Evolutionary conservation across 108 stramenopile genomes (phyloP).

Genomic region (Thalassiosira profunda): DNA sequence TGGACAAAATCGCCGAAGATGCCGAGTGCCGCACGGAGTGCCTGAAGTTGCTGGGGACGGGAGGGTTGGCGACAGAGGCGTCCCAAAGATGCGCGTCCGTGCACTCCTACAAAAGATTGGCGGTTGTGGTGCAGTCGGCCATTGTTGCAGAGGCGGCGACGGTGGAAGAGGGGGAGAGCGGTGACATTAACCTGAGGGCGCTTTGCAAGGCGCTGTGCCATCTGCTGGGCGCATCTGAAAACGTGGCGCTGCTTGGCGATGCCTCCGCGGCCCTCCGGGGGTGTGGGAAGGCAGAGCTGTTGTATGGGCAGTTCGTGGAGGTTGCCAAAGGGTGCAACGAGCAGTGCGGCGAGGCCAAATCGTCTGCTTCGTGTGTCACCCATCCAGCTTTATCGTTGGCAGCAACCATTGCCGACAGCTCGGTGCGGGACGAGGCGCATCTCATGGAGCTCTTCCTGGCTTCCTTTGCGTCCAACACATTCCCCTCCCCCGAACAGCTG

Average conservation of each 20-base stretch:
- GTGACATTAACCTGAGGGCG: not conserved
- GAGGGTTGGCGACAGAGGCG: not conserved
- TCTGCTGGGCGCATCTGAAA: not conserved
- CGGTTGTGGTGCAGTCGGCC: not conserved
- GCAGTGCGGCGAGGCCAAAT: not conserved
- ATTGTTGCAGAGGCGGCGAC: not conserved
- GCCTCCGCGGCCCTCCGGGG: not conserved
- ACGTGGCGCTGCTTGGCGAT: not conserved
- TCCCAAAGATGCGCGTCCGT: not conserved
- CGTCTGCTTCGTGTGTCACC: too few relatives aligned
- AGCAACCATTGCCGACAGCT: not conserved
- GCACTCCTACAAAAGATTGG: not conserved
- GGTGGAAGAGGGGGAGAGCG: not conserved
- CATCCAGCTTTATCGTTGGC: conserved; percentile 10
- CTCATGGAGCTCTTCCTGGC: not conserved
- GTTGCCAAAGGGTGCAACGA: not conserved
- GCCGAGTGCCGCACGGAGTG: too few relatives aligned
- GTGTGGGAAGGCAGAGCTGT: not conserved
- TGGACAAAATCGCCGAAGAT: too few relatives aligned
- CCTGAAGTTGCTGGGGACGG: not conserved
- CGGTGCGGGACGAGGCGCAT: not conserved
- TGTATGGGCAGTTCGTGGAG: not conserved
- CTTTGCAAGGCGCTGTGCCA: conserved; percentile 16
- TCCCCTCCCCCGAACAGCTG: conserved; percentile 15
- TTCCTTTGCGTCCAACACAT: too few relatives aligned